Conservation (phyloP, 2,329 filamentous ascomycete genomes). For the Thelonectria discophora region DNA sequence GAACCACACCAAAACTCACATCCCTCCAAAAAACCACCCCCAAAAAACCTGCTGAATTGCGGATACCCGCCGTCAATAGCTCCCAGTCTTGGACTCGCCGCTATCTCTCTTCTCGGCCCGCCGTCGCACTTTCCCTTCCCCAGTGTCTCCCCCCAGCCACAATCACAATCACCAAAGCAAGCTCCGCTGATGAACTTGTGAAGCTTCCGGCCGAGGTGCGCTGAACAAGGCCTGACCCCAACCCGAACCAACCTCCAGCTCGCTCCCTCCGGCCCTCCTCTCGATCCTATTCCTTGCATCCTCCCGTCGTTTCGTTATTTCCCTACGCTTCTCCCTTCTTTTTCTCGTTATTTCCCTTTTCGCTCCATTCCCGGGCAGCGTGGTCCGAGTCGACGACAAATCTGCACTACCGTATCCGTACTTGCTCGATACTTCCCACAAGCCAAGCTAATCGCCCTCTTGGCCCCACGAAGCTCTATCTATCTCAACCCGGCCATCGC, state of each 20-base stretch:
- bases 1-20: constrained; percentile 1
- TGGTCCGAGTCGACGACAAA: constrained; percentile 21
- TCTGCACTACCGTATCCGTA: constrained; percentile 15
- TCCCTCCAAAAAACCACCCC: constrained; percentile 1
- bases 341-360: constrained; percentile 27
- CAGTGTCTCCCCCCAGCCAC: constrained; percentile 18
- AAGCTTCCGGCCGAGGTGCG: constrained; percentile 18
- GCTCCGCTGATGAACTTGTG: neutral
- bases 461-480: constrained; percentile 16
- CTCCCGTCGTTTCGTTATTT: constrained; percentile 28
- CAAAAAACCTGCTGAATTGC: neutral
- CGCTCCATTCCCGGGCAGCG: constrained; percentile 18
- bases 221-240: constrained; percentile 1
- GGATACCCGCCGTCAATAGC: constrained; percentile 10
- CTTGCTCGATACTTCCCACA: too few species aligned
- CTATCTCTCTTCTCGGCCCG: constrained; percentile 20
- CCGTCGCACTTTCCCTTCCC: constrained; percentile 4
- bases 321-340: constrained; percentile 30
- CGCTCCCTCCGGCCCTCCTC: constrained; percentile 19
- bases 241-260: constrained; percentile 12
- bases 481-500: constrained; percentile 18
- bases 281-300: constrained; percentile 26
- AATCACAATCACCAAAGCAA: neutral
- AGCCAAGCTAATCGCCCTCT: constrained; percentile 10
- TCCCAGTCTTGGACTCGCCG: neutral